phyloP scores from a whole-genome alignment of 768 basidiomycete genomes.

The Lenzites betulinus region DNA sequence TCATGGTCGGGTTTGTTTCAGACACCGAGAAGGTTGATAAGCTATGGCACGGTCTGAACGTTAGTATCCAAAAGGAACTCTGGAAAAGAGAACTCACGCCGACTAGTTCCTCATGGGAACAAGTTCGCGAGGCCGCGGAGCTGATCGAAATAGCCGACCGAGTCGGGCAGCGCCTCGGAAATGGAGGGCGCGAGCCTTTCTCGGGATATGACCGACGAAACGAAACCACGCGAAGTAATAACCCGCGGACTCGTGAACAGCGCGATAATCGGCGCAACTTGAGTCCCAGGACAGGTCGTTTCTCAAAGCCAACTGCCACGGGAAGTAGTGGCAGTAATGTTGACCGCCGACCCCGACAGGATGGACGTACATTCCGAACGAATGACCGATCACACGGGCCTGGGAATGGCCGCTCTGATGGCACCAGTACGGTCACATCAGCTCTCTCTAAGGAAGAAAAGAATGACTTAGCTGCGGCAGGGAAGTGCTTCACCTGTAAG shows the following conservation, averaged over 20 bases:
- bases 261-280: no score
- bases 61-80: slow-evolving; percentile 31
- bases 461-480: neutral
- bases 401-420: no score
- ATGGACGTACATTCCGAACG: no score
- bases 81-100: slow-evolving; percentile 35
- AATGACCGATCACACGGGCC: no score
- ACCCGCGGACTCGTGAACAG: neutral
- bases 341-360: no score
- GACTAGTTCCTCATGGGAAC: slow-evolving; percentile 26
- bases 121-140: slow-evolving; percentile 33
- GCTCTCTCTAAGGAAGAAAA: neutral
- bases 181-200: no score
- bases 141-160: slow-evolving; percentile 33
- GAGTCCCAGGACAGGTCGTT: no score
- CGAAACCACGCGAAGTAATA: neutral
- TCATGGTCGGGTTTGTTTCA: slow-evolving; percentile 34
- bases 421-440: neutral
- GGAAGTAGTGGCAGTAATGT: no score
- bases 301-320: no score
- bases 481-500: slow-evolving; percentile 19
- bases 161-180: neutral
- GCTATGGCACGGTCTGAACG: slow-evolving; percentile 38
- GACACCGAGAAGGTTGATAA: slow-evolving; percentile 33
- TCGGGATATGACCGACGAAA: no score